A percentile compares a stretch with the other conserved stretches of the same genome.
Conservation (phyloP, 2,329 filamentous ascomycete species). For the Phoma herbarum region DNA sequence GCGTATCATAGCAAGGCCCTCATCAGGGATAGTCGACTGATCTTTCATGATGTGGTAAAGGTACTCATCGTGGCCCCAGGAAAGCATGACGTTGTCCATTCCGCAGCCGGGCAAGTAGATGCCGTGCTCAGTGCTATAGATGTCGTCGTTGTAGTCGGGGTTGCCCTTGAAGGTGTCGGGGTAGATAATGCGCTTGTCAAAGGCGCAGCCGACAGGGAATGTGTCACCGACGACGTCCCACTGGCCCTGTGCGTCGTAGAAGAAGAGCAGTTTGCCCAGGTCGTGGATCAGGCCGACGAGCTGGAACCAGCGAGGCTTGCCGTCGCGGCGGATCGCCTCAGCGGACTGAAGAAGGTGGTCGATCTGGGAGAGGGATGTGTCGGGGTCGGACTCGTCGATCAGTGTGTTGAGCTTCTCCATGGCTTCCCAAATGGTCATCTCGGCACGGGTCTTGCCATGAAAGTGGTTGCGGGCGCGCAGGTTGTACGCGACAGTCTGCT, state of each 20-base stretch:
- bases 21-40: constrained; percentile 78
- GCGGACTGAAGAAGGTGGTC: constrained; percentile 89
- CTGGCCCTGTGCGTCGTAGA: constrained; percentile 84
- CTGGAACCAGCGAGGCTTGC: constrained; percentile 85
- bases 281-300: constrained; percentile 80
- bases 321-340: constrained; percentile 87
- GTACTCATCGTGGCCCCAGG: constrained; percentile 90
- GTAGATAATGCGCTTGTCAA: constrained; percentile 81
- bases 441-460: constrained; percentile 70
- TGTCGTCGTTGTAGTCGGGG: constrained; percentile 73
- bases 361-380: constrained; percentile 87
- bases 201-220: constrained; percentile 79
- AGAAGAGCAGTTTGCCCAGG: constrained; percentile 80
- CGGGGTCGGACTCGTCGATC: constrained; percentile 90
- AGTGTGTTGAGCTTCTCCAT: constrained; percentile 93
- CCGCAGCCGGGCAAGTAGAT: constrained; percentile 84
- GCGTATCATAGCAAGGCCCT: constrained; percentile 90
- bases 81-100: constrained; percentile 86
- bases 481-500: constrained; percentile 86
- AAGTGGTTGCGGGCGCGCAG: constrained; percentile 78
- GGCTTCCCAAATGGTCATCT: constrained; percentile 89
- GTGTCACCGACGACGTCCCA: constrained; percentile 94
- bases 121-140: constrained; percentile 79
- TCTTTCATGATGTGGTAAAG: constrained; percentile 87
- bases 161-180: constrained; percentile 79